These are phyloP conservation scores for Aspergillus caelatus DNA, from an alignment of 2,329 filamentous ascomycete genomes.

Conservation along the genomic window DNA sequence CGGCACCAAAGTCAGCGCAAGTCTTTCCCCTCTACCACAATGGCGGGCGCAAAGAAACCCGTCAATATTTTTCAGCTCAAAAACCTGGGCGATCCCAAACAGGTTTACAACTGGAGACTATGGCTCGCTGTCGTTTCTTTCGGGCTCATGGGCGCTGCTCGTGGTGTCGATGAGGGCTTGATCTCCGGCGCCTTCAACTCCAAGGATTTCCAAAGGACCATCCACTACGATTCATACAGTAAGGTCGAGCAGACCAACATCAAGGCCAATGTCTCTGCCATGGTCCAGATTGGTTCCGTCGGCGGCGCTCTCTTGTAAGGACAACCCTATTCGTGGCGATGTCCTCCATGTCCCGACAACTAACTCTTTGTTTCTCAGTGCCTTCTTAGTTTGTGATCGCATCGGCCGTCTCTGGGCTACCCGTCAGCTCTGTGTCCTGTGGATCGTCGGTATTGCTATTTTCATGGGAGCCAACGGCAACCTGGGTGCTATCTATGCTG, in stretches of 20 bases:
- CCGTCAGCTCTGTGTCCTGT: conserved; percentile 44
- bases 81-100: conserved; percentile 66
- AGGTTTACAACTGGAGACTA: conserved; percentile 75
- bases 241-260: conserved; percentile 64
- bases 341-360: not conserved
- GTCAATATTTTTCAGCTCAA: conserved; percentile 61
- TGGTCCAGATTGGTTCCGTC: conserved; percentile 80
- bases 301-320: conserved; percentile 66
- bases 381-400: conserved; percentile 51
- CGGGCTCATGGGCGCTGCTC: conserved; percentile 73
- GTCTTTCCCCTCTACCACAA: conserved; percentile 16
- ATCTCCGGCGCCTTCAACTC: conserved; percentile 72
- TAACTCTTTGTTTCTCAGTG: conserved; percentile 39
- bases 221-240: conserved; percentile 60
- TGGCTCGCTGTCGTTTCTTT: conserved; percentile 78
- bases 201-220: conserved; percentile 63
- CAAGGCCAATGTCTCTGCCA: conserved; percentile 75
- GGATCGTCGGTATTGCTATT: conserved; percentile 47
- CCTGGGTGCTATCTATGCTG: conserved; percentile 47
- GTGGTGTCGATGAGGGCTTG: conserved; percentile 79
- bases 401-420: conserved; percentile 48
- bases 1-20: not conserved
- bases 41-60: conserved; percentile 52
- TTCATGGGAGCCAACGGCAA: conserved; percentile 46
- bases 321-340: not conserved